Evolutionary conservation across 257 asterid species (phyloP), one percentile per base, ranked within the genome.

Genomic region (Knoxia roxburghii): DNA sequence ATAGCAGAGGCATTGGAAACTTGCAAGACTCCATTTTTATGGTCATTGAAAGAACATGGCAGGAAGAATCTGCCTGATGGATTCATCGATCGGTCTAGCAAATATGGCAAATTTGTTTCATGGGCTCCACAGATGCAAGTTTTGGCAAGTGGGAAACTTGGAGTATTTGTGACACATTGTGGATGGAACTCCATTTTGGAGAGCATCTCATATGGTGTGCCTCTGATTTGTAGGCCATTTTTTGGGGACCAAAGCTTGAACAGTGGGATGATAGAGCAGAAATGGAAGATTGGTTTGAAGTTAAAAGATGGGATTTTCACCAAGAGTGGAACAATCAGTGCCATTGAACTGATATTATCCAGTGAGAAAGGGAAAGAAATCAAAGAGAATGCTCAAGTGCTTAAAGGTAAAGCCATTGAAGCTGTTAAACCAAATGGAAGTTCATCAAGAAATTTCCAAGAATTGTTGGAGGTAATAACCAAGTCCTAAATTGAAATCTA

Each of bases 131-230:
- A 87, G 55, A 18, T 58, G 53, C 74, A 62, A 27, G 82, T 85
- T 11, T 84, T 89, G 7, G 80, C 57, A 45, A 84, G 82, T 33
- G 29, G 48, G 1, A 69, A 66, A 1, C 79, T 87, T 3, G 90
- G 90, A 5, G 87, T 68, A 8, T 87, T 87, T 50, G 68, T 87
- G 26, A 86, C 86, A n/a, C 96, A 89, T 65, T 77, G 96, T 41
- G 96, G 96, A 0, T 89, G 96, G 96, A 87, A 89, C 24, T 89
- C 96, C 26, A 61, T 86, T 15, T 59, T 80, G 21, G 96, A 89
- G 69, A 82, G 91, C 3, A 73, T 86, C 3, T 73, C 70, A 11
- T 49, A 70, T 52, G 73, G 88, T 39, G 96, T 89, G 37, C 89
- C 95, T 56, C 5, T 89, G 81, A 76, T 89, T 15, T 89, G 95